Conservation (phyloP, 441 rosid genomes). For the Erysimum cheiri region DNA sequence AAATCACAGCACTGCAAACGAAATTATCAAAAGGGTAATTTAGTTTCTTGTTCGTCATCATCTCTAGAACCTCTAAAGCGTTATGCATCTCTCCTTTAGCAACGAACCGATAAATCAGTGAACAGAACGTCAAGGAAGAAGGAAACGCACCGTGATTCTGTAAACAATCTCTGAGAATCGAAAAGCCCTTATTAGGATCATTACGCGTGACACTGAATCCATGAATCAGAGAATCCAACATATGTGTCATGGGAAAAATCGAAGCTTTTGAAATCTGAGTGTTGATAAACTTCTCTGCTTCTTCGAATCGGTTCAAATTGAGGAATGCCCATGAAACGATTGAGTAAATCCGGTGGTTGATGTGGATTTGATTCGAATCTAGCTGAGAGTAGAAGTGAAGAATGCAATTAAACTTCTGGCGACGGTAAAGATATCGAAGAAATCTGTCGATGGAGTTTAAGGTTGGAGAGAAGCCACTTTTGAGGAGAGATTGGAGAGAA, state of each 20-base stretch:
- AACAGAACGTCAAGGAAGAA: slow-evolving; percentile 60
- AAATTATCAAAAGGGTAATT: slow-evolving; percentile 70
- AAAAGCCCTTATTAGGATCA: slow-evolving; percentile 58
- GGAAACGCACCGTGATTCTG: slow-evolving; percentile 58
- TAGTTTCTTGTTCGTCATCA: slow-evolving; percentile 58
- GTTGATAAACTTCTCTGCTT: slow-evolving; percentile 59
- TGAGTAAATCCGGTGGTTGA: slow-evolving; percentile 52
- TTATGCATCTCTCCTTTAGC: slow-evolving; percentile 55
- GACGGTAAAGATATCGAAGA: slow-evolving; percentile 56
- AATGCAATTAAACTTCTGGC: slow-evolving; percentile 49
- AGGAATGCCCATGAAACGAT: slow-evolving; percentile 59
- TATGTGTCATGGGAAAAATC: slow-evolving; percentile 38
- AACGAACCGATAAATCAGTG: slow-evolving; percentile 58
- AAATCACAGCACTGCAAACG: slow-evolving; percentile 69
- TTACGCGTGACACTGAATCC: slow-evolving; percentile 50
- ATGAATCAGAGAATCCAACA: slow-evolving; percentile 61
- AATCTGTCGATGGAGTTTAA: slow-evolving; percentile 56
- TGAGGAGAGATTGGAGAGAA: slow-evolving; percentile 58
- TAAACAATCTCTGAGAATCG: slow-evolving; percentile 53
- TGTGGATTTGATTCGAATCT: slow-evolving; percentile 43
- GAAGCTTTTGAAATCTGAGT: slow-evolving; percentile 49
- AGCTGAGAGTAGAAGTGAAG: slow-evolving; percentile 60
- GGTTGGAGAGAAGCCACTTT: slow-evolving; percentile 74
- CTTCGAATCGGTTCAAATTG: slow-evolving; percentile 60
- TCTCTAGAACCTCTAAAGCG: slow-evolving; percentile 68